Evolutionary conservation across 1,284 basidiomycete genomes (phyloP), one percentile per base, ranked within the genome.

Genomic region (Inonotus obliquus): DNA sequence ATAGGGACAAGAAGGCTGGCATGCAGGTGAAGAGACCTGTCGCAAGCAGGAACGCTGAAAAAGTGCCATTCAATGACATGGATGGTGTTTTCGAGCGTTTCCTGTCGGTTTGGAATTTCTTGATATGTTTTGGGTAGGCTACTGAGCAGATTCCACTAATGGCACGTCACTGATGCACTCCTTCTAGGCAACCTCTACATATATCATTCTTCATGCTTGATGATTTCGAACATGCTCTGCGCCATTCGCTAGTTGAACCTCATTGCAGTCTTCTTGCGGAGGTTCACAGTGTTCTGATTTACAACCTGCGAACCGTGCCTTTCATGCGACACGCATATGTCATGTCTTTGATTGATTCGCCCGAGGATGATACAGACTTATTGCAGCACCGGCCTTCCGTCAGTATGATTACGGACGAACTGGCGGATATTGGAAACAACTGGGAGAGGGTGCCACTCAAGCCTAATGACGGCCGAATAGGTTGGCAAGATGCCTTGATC

Each of bases 121-220:
- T 98, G 66, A 88, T 92, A 62, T 88, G 94, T 59, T 94, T 94
- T 74, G 93, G 94, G 92, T 94, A 71, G 69, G 32, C 25, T 63
- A 51, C 14, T 45, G 53, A 44, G 13, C 44, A 58, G 17, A 49
- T 37, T 52, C 58, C 25, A 6, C 25, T 25, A 35, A 17, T 49
- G 17, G 38, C 38, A 37, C 4, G 62, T 63, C 64, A 25, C 38
- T 25, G 4, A 57, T 65, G 54, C 54, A 13, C 37, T 19, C 53
- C 54, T 52, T 45, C 17, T 69, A 94, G 94, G 7, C 88, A 91
- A 81, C 88, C 95, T 1, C 79, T 99, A 14, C 86, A 89, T 65
- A 76, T 99, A 10, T 96, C 96, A n/a, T 78, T 88, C 10, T 94
- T 98, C 72, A 91, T 94, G 0, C 79, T 98, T 68, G 97, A 99